These are phyloP conservation scores for Elsinoe fawcettii DNA, from an alignment of 2,329 filamentous ascomycete species.

Conservation along the genomic window DNA sequence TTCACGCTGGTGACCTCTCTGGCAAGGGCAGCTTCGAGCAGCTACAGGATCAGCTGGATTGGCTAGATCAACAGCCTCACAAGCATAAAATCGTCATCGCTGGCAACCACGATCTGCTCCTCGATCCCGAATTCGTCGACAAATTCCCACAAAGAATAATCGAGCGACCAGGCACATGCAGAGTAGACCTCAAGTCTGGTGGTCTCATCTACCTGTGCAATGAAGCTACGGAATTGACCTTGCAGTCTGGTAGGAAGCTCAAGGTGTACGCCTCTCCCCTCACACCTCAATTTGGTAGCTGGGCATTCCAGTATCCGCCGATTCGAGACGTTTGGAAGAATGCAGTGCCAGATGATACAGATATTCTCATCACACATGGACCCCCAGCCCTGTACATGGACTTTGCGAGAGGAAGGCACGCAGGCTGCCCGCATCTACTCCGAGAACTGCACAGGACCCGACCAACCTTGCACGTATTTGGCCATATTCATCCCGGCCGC, in stretches of 20 bases:
- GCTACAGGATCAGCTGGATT: slow-evolving; percentile 77
- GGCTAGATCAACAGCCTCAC: slow-evolving; percentile 68
- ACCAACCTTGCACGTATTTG: slow-evolving; percentile 33
- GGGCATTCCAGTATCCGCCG: slow-evolving; percentile 66
- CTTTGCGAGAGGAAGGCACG: slow-evolving; percentile 20
- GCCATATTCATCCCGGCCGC: slow-evolving; percentile 33
- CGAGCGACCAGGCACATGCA: background rate
- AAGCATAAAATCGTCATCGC: slow-evolving; percentile 71
- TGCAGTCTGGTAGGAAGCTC: slow-evolving; percentile 50
- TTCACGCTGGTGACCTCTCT: slow-evolving; percentile 77
- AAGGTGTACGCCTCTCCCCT: slow-evolving; percentile 66
- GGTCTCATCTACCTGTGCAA: background rate
- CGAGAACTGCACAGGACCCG: slow-evolving; percentile 28
- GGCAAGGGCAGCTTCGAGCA: slow-evolving; percentile 62
- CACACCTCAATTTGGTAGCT: background rate
- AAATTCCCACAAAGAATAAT: background rate
- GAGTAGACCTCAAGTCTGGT: background rate
- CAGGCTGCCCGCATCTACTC: slow-evolving; percentile 29
- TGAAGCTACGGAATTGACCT: background rate
- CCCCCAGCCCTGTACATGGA: slow-evolving; percentile 35
- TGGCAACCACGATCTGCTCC: slow-evolving; percentile 84
- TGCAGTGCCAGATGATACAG: slow-evolving; percentile 61
- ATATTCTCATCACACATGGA: slow-evolving; percentile 69
- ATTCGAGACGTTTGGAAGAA: slow-evolving; percentile 62
- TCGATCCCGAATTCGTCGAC: slow-evolving; percentile 49